Base-by-base conservation (phyloP, 305 asterid genomes). In the Andrographis paniculata region DNA sequence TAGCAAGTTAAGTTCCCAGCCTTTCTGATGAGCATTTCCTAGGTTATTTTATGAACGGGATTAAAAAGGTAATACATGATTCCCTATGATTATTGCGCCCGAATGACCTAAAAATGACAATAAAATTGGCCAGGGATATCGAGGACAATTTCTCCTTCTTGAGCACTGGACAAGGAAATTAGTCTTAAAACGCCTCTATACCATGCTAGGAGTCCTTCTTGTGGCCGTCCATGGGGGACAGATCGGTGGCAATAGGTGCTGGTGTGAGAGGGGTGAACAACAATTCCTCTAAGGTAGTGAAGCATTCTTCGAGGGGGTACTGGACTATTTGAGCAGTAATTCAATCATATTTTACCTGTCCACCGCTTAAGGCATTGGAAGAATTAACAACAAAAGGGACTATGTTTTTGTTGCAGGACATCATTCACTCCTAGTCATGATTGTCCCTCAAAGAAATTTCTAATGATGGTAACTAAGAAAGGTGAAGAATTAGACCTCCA, bases 341-440 rank as follows among this genome's bases (percentile, higher is more conserved):
- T 18, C 45, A 17, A 11, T 40, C 45, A 6, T 5, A 18, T 11
- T 40, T 40, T 17, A 40, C 45, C 14, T 18, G 45, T 7, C 16
- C 14, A n/a, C 16, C 45, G 6, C 45, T 6, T 1, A 40, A 18
- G 14, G 45, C 14, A n/a, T 18, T 40, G 6, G 45, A 40, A 1
- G n/a, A 17, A 40, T 5, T 18, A 11, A 17, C 45, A n/a, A n/a
- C n/a, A n/a, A n/a, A 40, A n/a, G 14, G 45, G 45, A 6, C 16
- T 40, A n/a, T 40, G 45, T 18, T 40, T 40, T 40, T 11, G 19
- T 5, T 40, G 45, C 10, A 10, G 19, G 10, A 40, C 12, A 18
- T 17, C 45, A 7, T 40, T 40, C 14, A 40, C n/a, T n/a, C n/a
- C n/a, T n/a, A 18, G n/a, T 17, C 45, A 40, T n/a, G 45, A n/a